Conservation (phyloP, 805 yeast species). For the Schizosaccharomyces octosporus region DNA sequence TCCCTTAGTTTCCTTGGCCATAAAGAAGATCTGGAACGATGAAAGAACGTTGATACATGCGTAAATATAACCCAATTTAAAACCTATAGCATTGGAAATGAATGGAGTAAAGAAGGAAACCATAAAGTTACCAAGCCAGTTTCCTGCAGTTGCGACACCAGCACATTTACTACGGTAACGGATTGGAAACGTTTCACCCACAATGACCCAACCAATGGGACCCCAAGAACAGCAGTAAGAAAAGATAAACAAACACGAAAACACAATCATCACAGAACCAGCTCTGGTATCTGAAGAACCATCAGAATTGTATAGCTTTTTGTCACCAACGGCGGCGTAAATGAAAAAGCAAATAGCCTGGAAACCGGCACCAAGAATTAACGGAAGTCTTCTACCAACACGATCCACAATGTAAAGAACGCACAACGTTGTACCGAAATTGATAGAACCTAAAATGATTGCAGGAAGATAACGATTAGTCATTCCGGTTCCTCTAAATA, state of each 20-base stretch:
- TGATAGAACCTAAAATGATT: constrained; percentile 28
- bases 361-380: constrained; percentile 23
- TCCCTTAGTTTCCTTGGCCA: constrained; percentile 37
- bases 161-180: constrained; percentile 16
- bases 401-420: constrained; percentile 26
- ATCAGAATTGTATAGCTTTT: constrained; percentile 15
- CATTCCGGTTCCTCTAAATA: constrained; percentile 19
- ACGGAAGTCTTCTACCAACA: constrained; percentile 25
- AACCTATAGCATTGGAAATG: constrained; percentile 35
- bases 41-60: constrained; percentile 27
- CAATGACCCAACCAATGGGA: constrained; percentile 24
- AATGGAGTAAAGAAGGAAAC: constrained; percentile 51
- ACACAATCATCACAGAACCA: constrained; percentile 24
- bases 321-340: constrained; percentile 23
- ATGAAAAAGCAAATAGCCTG: constrained; percentile 30
- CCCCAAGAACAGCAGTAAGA: constrained; percentile 36
- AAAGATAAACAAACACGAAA: constrained; percentile 28
- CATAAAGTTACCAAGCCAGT: constrained; percentile 22
- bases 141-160: constrained; percentile 19
- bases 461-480: constrained; percentile 19
- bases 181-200: constrained; percentile 25
- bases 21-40: constrained; percentile 31
- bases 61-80: constrained; percentile 37
- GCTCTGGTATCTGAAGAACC: constrained; percentile 17
- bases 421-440: constrained; percentile 27